Evolutionary conservation across 768 basidiomycete genomes (phyloP), one percentile per base, ranked within the genome.

Genomic region (Tulasnella sp.): DNA sequence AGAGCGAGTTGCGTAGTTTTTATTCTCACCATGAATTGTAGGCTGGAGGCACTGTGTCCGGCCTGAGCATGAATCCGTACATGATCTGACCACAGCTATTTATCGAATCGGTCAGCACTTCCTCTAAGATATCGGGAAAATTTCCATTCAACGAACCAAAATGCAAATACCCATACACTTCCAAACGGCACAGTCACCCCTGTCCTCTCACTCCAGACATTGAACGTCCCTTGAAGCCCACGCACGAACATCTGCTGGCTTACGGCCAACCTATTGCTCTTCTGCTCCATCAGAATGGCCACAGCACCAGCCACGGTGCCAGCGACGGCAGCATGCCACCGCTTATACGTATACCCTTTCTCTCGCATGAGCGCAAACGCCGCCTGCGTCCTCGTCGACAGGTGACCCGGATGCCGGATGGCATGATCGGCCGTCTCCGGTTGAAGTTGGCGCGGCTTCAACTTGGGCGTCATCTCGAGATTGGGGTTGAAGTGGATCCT

Each of bases 201-300:
- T 29, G 78, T 79, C 64, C 78, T 80, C 1, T 77, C 76, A 1
- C 89, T 81, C 65, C 82, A 84, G 8, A 80, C 78, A 66, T 93
- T 94, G 68, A 87, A 94, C 1, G 84, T 81, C 1, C 90, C 92
- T 69, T 97, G 93, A 5, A 97, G 74, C 2, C 93, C 92, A 49
- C 91, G 80, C 52, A 94, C 91, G 71, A 94, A 89, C 65, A 92
- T 68, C 70, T 93, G 92, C 65, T 93, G 90, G 0, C 85, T 85
- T 62, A 92, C 85, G 15, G 79, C 78, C 17, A 75, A 71, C 59
- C 87, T 74, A 38, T 86, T 70, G 2, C 76, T 76, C 62, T 73
- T 75, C 68, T 81, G 88, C 73, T 92, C 91, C 68, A 84, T 89
- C 68, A 84, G 74, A 44, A 94, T 80, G 1, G 83, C 83, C 2